Percentiles rank a stretch among this genome's conserved stretches.
phyloP scores from a whole-genome alignment of 352 stramenopile species.

The Phytophthora cryptogea region DNA sequence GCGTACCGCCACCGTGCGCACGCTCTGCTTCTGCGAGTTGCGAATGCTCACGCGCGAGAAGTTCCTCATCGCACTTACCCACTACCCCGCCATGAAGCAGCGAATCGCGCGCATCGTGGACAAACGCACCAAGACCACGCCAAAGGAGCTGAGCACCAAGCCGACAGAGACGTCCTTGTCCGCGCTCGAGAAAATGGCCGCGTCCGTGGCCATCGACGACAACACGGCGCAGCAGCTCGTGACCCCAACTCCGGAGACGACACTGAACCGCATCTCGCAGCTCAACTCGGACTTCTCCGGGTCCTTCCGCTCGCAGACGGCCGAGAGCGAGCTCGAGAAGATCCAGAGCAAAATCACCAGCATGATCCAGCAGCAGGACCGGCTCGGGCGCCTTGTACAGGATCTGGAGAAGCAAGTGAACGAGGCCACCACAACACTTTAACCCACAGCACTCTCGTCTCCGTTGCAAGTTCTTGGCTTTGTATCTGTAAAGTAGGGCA shows the following conservation, averaged over 20 bases:
- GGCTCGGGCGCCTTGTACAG: constrained; percentile 45
- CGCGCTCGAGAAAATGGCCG: constrained; percentile 61
- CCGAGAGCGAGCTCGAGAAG: constrained; percentile 80
- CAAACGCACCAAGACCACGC: constrained; percentile 51
- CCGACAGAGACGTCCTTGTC: constrained; percentile 38
- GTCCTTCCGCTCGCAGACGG: constrained; percentile 69
- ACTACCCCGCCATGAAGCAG: constrained; percentile 80
- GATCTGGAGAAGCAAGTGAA: constrained; percentile 44
- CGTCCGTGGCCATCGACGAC: constrained; percentile 51
- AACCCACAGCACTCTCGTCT: neutral
- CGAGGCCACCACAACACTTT: constrained; percentile 14
- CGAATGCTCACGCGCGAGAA: constrained; percentile 82
- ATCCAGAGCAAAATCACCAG: constrained; percentile 63
- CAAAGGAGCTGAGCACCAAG: constrained; percentile 22
- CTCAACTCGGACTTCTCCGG: constrained; percentile 89
- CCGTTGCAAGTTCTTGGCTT: neutral
- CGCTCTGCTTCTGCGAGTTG: constrained; percentile 80
- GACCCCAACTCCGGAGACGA: constrained; percentile 50
- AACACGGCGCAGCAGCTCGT: constrained; percentile 56
- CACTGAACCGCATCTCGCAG: constrained; percentile 73
- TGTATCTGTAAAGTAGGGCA: constrained; percentile 8
- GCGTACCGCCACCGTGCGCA: constrained; percentile 71
- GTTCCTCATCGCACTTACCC: constrained; percentile 73
- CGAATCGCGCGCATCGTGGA: constrained; percentile 81
- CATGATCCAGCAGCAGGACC: constrained; percentile 66